phyloP scores from a whole-genome alignment of 441 rosid genomes.

The Adansonia grandidieri region DNA sequence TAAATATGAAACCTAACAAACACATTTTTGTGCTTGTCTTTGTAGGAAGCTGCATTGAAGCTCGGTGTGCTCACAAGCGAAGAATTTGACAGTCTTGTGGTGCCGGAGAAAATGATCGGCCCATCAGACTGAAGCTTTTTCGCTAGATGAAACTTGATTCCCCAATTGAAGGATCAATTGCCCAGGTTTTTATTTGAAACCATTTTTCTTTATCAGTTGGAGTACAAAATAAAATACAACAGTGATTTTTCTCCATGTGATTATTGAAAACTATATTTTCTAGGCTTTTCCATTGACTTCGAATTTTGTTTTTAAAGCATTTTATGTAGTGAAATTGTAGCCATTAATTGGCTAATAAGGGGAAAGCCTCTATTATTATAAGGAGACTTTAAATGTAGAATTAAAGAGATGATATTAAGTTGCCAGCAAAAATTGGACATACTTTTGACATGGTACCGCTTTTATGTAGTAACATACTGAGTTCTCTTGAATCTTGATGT shows the following conservation, averaged over 20 bases:
- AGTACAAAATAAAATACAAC: conserved; percentile 9
- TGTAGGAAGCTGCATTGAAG: conserved; percentile 79
- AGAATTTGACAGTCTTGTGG: conserved; percentile 89
- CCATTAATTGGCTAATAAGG: conserved; percentile 28
- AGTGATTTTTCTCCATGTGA: neutral
- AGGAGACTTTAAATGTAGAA: neutral
- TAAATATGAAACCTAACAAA: neutral
- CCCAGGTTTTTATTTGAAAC: neutral
- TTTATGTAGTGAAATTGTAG: neutral
- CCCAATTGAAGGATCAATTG: neutral
- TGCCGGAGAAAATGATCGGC: conserved; percentile 95
- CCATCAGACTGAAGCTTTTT: conserved; percentile 61
- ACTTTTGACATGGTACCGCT: neutral
- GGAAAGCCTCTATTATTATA: conserved; percentile 35
- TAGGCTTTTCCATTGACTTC: conserved; percentile 26
- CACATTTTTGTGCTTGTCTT: neutral
- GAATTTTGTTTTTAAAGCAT: neutral
- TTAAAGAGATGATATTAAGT: neutral
- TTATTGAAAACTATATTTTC: conserved; percentile 24
- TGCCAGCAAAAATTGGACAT: neutral
- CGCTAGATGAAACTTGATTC: neutral
- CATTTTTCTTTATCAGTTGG: conserved; percentile 12
- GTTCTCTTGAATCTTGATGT: neutral
- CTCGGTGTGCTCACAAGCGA: conserved; percentile 74
- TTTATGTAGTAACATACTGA: neutral